phyloP scores from a whole-genome alignment of 1,284 basidiomycete species.

The Cutaneotrichosporon mucoides region DNA sequence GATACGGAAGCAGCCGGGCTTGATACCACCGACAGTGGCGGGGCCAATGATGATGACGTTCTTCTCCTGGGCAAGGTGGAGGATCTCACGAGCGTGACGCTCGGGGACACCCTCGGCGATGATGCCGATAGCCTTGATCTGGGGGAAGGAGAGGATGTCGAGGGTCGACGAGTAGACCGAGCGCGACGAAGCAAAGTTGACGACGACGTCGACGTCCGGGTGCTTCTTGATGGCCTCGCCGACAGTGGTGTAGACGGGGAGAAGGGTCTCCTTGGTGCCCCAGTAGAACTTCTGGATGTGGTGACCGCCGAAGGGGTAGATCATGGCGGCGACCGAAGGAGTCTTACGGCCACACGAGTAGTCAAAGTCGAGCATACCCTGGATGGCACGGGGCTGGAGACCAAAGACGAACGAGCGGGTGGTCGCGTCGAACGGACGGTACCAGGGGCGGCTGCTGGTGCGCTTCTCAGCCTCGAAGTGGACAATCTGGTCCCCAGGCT shows the following conservation, averaged over 20 bases:
- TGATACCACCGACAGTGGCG: constrained; percentile 98
- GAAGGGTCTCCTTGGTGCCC: constrained; percentile 97
- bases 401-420: constrained; percentile 97
- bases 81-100: constrained; percentile 92
- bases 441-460: constrained; percentile 62
- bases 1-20: constrained; percentile 99
- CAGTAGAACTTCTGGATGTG: constrained; percentile 99
- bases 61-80: constrained; percentile 81
- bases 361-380: constrained; percentile 99
- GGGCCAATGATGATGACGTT: constrained; percentile 94
- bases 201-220: constrained; percentile 92
- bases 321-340: constrained; percentile 98
- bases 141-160: constrained; percentile 72
- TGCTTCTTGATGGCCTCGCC: constrained; percentile 93
- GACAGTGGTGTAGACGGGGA: constrained; percentile 93
- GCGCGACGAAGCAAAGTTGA: constrained; percentile 95
- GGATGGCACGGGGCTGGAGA: constrained; percentile 97
- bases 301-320: constrained; percentile 99
- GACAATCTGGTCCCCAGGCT: constrained; percentile 74
- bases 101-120: constrained; percentile 99
- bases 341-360: constrained; percentile 90
- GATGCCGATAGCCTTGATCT: constrained; percentile 81
- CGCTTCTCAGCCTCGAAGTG: constrained; percentile 57
- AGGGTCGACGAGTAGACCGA: constrained; percentile 93
- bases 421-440: constrained; percentile 81